Percentiles rank a stretch among this genome's conserved stretches.
These are phyloP conservation scores for Mikania micrantha DNA, from an alignment of 129 eudicot genomes.

Conservation along the genomic window DNA sequence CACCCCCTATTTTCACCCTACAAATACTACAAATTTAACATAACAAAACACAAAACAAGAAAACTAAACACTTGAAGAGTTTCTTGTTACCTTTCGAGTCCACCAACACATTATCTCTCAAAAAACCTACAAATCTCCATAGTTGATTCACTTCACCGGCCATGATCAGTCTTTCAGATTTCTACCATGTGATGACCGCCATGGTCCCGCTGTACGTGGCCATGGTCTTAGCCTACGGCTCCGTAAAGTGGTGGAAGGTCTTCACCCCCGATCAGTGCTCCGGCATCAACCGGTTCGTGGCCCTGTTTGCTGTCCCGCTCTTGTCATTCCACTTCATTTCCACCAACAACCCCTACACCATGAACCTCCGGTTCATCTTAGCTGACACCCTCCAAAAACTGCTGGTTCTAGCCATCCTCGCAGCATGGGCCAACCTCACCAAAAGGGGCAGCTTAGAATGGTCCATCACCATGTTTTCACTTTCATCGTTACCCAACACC, in stretches of 20 bases:
- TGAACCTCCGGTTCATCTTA: constrained; percentile 73
- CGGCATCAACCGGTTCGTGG: constrained; percentile 81
- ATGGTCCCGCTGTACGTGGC: constrained; percentile 86
- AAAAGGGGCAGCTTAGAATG: constrained; percentile 55
- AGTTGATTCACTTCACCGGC: background rate
- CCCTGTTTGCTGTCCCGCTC: constrained; percentile 73
- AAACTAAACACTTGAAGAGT: too few relatives aligned
- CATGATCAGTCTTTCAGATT: constrained; percentile 55
- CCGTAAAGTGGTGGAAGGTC: constrained; percentile 86
- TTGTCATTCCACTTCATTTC: constrained; percentile 83
- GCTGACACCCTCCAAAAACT: constrained; percentile 80
- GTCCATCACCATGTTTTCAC: constrained; percentile 63
- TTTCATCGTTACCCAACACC: constrained; percentile 71
- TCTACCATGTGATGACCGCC: constrained; percentile 88
- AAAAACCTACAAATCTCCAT: constrained; percentile 1
- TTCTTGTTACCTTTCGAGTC: too few relatives aligned
- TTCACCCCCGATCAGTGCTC: constrained; percentile 88
- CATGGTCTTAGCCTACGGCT: constrained; percentile 74
- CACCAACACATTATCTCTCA: background rate
- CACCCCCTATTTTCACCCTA: too few relatives aligned
- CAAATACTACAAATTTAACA: too few relatives aligned
- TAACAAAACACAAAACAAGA: too few relatives aligned
- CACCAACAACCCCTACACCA: constrained; percentile 55
- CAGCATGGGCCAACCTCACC: constrained; percentile 40
- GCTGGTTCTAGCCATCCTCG: constrained; percentile 41